These are phyloP conservation scores for Aschersonia sp. DNA, from an alignment of 2,329 filamentous ascomycete genomes.

Conservation along the genomic window DNA sequence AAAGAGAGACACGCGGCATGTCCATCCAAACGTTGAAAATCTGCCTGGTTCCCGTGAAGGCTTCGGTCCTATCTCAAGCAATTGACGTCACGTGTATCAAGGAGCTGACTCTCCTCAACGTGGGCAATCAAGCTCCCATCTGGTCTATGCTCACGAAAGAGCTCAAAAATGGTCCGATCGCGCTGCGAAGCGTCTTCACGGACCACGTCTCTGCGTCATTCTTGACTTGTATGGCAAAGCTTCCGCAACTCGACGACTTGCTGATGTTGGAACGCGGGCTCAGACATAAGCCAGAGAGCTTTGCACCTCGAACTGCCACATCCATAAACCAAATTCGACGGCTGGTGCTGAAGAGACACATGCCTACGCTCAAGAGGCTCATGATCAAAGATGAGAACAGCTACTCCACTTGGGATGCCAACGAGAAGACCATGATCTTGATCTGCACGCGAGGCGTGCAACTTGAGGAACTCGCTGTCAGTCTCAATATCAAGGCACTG, in stretches of 20 bases:
- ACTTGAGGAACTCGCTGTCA: constrained; percentile 40
- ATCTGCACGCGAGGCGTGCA: constrained; percentile 32
- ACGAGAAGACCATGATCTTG: constrained; percentile 38
- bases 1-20: constrained; percentile 42
- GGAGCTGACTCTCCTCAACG: constrained; percentile 45
- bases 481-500: constrained; percentile 36
- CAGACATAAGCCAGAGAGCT: constrained; percentile 37
- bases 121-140: constrained; percentile 44
- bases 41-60: constrained; percentile 44
- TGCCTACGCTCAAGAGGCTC: constrained; percentile 35
- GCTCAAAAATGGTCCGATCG: constrained; percentile 34
- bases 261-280: constrained; percentile 40
- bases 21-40: constrained; percentile 38
- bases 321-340: constrained; percentile 44
- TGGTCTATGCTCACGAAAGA: constrained; percentile 43
- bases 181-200: constrained; percentile 43
- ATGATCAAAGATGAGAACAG: constrained; percentile 43
- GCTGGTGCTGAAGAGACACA: constrained; percentile 42
- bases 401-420: constrained; percentile 38
- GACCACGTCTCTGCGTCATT: constrained; percentile 45
- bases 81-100: constrained; percentile 42
- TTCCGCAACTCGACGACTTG: constrained; percentile 40
- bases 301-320: constrained; percentile 32
- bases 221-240: constrained; percentile 35
- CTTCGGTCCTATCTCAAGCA: constrained; percentile 38